phyloP scores from a whole-genome alignment of 108 stramenopile species.

The Mayamaea pseudoterrestris region DNA sequence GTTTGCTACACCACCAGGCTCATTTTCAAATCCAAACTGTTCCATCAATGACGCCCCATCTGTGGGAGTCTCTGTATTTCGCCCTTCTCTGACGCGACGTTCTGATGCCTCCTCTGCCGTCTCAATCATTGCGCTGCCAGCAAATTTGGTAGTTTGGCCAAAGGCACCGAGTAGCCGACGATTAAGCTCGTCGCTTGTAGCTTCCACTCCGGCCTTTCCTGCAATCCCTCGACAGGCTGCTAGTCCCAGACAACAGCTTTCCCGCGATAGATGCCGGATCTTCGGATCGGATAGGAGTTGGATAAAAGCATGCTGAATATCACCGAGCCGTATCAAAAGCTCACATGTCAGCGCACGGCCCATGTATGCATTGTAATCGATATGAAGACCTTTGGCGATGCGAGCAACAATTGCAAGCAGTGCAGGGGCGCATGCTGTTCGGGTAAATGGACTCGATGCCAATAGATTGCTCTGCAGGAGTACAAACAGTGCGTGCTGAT shows the following conservation, averaged over 20 bases:
- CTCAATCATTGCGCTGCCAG: constrained; percentile 71
- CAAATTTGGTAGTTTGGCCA: constrained; percentile 70
- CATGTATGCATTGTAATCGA: neutral
- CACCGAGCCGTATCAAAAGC: constrained; percentile 22
- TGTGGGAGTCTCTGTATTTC: constrained; percentile 13
- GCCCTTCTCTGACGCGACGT: constrained; percentile 16
- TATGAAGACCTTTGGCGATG: constrained; percentile 30
- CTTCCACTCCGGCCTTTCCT: constrained; percentile 1
- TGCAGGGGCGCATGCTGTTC: constrained; percentile 47
- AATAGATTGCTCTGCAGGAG: constrained; percentile 31
- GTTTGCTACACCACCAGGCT: constrained; percentile 55
- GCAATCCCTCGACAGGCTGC: constrained; percentile 55
- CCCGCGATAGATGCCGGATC: constrained; percentile 65
- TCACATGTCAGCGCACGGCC: constrained; percentile 23
- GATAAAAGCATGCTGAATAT: constrained; percentile 57
- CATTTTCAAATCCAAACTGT: constrained; percentile 13
- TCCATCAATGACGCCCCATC: neutral
- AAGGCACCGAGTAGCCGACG: constrained; percentile 51
- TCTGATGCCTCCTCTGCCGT: constrained; percentile 39
- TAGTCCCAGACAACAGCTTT: constrained; percentile 69
- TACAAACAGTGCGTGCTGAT: constrained; percentile 51
- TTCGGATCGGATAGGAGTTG: constrained; percentile 60
- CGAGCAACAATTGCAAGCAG: constrained; percentile 56
- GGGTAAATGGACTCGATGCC: constrained; percentile 43
- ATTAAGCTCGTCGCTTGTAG: constrained; percentile 24